Base-by-base conservation (phyloP, 176 grass and related monocot species). In the Avena sativa region DNA sequence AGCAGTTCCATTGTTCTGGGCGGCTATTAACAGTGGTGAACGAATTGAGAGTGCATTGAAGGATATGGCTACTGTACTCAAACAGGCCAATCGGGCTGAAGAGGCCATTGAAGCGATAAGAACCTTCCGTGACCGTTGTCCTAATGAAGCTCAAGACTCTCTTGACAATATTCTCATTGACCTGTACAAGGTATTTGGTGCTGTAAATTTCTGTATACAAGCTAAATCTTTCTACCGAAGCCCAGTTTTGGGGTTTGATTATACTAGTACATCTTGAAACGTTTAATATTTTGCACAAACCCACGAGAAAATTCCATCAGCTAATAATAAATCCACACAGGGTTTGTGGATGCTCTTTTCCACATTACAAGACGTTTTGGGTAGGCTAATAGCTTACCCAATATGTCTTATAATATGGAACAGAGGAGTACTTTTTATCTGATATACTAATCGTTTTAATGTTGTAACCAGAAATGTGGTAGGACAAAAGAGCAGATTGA, bases 11-110 rank as follows among this genome's bases (percentile, higher is more conserved):
- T 79, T 92, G 68, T 95, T 92, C 65, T 95, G 93, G 93, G 90
- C 83, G 12, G 93, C 93, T 74, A 92, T 95, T 84, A 95, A 90
- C 76, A 90, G 88, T 63, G 93, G 93, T 52, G 93, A 95, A 72
- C 86, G 93, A 76, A 92, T 88, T 62, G 93, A 95, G 55, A 95
- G 93, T 67, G 90, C 90, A 56, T 36, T 95, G 71, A 95, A 95
- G 51, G 93, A 95, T 85, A 95, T 95, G 93, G 93, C 90, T 26
- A 86, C 73, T 82, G 88, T 83, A 79, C 84, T 95, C 71, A 95
- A 90, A 79, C 93, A 92, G 83, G 62, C 86, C 76, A 90, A 95
- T 84, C 72, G 93, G 78, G 58, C 90, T 81, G 93, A 95, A 81
- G 93, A 95, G 65, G 93, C 90, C 64, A 87, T 95, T 26, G 90